phyloP scores from a whole-genome alignment of 441 rosid genomes.

The Aleurites moluccanus region DNA sequence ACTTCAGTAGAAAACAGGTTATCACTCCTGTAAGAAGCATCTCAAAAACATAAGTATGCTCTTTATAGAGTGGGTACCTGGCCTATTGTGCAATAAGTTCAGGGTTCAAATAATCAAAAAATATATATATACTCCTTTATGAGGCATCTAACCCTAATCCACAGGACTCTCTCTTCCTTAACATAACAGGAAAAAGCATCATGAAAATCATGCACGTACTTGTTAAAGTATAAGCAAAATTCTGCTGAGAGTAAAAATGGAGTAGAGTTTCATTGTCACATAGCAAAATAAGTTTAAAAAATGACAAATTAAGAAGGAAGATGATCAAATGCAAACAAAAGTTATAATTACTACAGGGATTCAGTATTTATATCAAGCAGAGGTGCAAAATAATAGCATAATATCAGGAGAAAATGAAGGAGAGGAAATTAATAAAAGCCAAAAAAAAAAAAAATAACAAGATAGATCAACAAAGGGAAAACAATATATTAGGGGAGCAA shows the following conservation, averaged over 20 bases:
- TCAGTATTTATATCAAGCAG: background rate
- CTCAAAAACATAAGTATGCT: background rate
- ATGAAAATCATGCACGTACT: background rate
- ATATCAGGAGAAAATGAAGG: background rate
- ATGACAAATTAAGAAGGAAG: background rate
- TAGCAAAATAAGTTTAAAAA: background rate
- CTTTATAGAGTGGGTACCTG: background rate
- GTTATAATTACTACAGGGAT: background rate
- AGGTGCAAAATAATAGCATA: background rate
- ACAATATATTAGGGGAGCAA: constrained; percentile 17
- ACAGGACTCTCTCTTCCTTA: background rate
- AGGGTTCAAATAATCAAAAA: background rate
- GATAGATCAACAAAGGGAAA: constrained; percentile 14
- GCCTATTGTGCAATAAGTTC: background rate
- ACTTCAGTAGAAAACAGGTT: background rate
- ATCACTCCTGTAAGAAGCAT: constrained; percentile 4
- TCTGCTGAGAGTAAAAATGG: background rate
- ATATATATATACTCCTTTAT: background rate
- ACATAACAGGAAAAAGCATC: background rate
- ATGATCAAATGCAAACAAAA: background rate
- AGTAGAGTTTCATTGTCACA: background rate
- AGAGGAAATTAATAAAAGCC: background rate
- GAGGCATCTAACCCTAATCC: constrained; percentile 2
- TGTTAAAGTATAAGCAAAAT: background rate
- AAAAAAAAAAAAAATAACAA: constrained; percentile 3